phyloP scores from a whole-genome alignment of 78 protist species.

The Dictyostelium citrinum region DNA sequence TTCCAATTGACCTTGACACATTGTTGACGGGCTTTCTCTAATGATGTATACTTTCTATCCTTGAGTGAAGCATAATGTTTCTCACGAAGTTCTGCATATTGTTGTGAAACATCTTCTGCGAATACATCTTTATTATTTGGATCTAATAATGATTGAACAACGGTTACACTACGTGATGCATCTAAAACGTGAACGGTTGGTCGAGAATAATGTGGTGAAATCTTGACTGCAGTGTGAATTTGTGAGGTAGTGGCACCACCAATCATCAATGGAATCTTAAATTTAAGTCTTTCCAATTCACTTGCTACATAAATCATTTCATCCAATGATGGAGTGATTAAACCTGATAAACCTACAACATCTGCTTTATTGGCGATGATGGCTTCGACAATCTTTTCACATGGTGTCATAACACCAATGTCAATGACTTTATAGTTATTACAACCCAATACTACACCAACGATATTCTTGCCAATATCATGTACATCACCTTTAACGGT shows the following conservation, averaged over 20 bases:
- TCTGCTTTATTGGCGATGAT: conserved; percentile 90
- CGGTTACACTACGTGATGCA: conserved; percentile 94
- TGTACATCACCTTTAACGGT: conserved; percentile 99
- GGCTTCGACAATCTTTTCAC: conserved; percentile 89
- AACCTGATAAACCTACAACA: conserved; percentile 97
- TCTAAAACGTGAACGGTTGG: conserved; percentile 96
- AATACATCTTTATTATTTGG: conserved; percentile 74
- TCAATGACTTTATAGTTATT: conserved; percentile 96
- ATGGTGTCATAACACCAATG: conserved; percentile 96
- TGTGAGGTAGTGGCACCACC: conserved; percentile 99
- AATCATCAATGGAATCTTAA: conserved; percentile 96
- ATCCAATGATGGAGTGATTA: conserved; percentile 99
- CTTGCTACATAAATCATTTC: conserved; percentile 97
- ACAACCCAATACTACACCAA: conserved; percentile 98
- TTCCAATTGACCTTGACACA: conserved; percentile 75
- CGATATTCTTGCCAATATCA: conserved; percentile 99
- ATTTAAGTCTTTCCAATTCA: conserved; percentile 91
- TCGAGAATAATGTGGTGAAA: conserved; percentile 89
- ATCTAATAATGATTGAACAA: conserved; percentile 86
- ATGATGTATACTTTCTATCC: conserved; percentile 88
- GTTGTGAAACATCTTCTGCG: conserved; percentile 80
- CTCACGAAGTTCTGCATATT: conserved; percentile 92
- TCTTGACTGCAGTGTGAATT: conserved; percentile 99
- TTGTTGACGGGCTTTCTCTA: conserved; percentile 88
- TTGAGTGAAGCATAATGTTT: conserved; percentile 93